Evolutionary conservation across 148 eudicot genomes (phyloP).

Genomic region (Cornus suecica): DNA sequence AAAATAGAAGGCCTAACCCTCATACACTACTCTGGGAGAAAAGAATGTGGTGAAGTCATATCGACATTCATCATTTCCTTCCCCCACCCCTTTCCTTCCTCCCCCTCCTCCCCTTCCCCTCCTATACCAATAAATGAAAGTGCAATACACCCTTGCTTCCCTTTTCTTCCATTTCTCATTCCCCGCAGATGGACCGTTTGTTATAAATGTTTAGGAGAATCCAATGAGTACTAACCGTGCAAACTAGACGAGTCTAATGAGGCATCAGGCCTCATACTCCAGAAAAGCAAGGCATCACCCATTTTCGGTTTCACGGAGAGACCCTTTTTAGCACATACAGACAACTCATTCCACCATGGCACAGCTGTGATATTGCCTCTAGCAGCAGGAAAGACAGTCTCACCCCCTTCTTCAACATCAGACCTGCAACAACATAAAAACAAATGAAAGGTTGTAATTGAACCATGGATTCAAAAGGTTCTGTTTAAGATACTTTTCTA

Average conservation of each 20-base stretch:
- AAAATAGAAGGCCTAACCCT: no score
- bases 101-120: no score
- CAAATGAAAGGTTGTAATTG: slow-evolving; percentile 1
- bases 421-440: slow-evolving; percentile 38
- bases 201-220: not conserved
- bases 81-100: no score
- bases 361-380: slow-evolving; percentile 51
- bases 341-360: slow-evolving; percentile 60
- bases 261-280: slow-evolving; percentile 81
- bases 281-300: slow-evolving; percentile 79
- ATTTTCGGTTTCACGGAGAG: slow-evolving; percentile 62
- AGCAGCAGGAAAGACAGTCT: slow-evolving; percentile 66
- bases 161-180: no score
- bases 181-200: no score
- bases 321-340: slow-evolving; percentile 69
- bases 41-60: no score
- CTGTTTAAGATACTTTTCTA: not conserved
- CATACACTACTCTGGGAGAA: no score
- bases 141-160: no score
- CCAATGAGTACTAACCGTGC: slow-evolving; percentile 44
- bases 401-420: slow-evolving; percentile 87
- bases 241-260: slow-evolving; percentile 66
- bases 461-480: not conserved
- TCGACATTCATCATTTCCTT: no score
- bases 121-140: no score